A percentile compares a stretch with the other conserved stretches of the same genome.
Conservation (phyloP, 2,329 filamentous ascomycete species). For the Salinomyces thailandicus region DNA sequence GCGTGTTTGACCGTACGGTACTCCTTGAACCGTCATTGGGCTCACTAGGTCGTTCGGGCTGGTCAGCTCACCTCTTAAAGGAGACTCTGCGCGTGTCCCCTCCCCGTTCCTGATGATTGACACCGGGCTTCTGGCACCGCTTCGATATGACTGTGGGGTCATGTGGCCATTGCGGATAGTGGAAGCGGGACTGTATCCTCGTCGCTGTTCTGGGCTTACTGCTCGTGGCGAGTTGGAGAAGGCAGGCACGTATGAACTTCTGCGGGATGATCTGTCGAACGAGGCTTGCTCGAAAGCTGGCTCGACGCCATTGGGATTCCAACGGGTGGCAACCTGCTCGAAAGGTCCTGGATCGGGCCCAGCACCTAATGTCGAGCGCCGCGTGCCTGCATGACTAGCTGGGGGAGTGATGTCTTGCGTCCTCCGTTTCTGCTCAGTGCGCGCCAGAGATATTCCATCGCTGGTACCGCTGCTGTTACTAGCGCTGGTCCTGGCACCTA, state of each 20-base stretch:
- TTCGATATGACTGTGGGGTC: slow-evolving; percentile 5
- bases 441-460: slow-evolving; percentile 1
- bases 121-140: slow-evolving; percentile 5
- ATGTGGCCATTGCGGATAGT: slow-evolving; percentile 5
- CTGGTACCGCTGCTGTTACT: slow-evolving; percentile 4
- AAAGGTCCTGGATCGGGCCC: slow-evolving; percentile 1
- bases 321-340: slow-evolving; percentile 8
- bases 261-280: slow-evolving; percentile 1
- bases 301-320: slow-evolving; percentile 7
- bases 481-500: slow-evolving; percentile 2
- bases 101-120: slow-evolving; percentile 4
- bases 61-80: slow-evolving; percentile 5
- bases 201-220: slow-evolving; percentile 5
- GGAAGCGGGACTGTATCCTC: slow-evolving; percentile 7
- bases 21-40: background rate
- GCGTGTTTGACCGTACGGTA: slow-evolving; percentile 3
- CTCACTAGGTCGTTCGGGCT: slow-evolving; percentile 1
- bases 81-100: slow-evolving; percentile 5
- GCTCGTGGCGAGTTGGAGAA: slow-evolving; percentile 5
- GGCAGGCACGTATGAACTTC: slow-evolving; percentile 4
- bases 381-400: background rate
- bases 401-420: slow-evolving; percentile 1
- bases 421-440: slow-evolving; percentile 4
- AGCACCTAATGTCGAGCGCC: slow-evolving; percentile 1
- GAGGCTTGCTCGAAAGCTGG: slow-evolving; percentile 5